Evolutionary conservation across 164 flowering plant genomes (phyloP).

Genomic region (Taxillus chinensis): DNA sequence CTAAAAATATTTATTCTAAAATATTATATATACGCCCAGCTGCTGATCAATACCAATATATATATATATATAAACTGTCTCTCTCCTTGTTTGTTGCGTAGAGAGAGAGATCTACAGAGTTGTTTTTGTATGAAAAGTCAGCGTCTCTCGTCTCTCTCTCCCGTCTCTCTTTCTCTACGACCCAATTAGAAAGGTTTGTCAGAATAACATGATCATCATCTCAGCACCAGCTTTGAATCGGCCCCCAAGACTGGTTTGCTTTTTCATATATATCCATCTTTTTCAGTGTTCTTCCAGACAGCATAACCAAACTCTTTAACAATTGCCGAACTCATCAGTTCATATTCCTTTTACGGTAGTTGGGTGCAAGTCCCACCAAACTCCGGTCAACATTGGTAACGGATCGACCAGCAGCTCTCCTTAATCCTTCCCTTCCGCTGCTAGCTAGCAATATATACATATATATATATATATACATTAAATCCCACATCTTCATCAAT

Average conservation of each 20-base stretch:
- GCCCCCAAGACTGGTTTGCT: slow-evolving; percentile 6
- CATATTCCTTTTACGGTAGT: slow-evolving; percentile 12
- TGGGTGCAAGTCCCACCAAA: slow-evolving; percentile 9
- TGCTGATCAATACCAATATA: slow-evolving; percentile 5
- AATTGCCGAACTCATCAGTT: slow-evolving; percentile 6
- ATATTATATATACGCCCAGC: slow-evolving; percentile 1
- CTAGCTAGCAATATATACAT: too few species aligned
- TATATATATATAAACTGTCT: slow-evolving; percentile 13
- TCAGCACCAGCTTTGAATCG: neutral
- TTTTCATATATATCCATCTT: neutral
- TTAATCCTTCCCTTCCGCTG: too few species aligned
- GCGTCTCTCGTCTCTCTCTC: slow-evolving; percentile 27
- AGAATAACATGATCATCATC: slow-evolving; percentile 5
- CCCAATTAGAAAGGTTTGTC: slow-evolving; percentile 6
- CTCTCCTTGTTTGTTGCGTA: slow-evolving; percentile 15
- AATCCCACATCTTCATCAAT: too few species aligned
- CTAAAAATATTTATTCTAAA: neutral
- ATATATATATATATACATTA: too few species aligned
- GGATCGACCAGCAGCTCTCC: too few species aligned
- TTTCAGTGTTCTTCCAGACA: neutral
- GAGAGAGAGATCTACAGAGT: slow-evolving; percentile 10
- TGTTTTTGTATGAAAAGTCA: slow-evolving; percentile 53
- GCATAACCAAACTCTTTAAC: slow-evolving; percentile 4
- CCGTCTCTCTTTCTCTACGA: slow-evolving; percentile 17
- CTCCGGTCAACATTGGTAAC: neutral